These are phyloP conservation scores for Tulasnella sp. DNA, from an alignment of 768 basidiomycete genomes.

Conservation along the genomic window DNA sequence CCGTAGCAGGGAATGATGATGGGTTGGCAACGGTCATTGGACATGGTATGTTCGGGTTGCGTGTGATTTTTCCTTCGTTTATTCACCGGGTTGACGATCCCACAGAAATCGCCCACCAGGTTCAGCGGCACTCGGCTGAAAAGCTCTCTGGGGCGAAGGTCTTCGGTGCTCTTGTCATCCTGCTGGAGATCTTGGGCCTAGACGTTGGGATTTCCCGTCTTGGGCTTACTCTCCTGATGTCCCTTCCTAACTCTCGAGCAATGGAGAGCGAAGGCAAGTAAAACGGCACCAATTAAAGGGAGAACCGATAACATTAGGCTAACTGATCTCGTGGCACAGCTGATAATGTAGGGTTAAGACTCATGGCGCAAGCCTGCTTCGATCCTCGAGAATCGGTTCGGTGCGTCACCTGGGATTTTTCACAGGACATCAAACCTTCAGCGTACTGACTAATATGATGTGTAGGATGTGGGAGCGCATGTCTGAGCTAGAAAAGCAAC, in stretches of 20 bases:
- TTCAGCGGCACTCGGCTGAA: constrained; percentile 57
- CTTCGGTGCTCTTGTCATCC: constrained; percentile 40
- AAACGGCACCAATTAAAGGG: not conserved
- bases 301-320: not conserved
- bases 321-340: constrained; percentile 40
- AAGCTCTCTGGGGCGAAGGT: constrained; percentile 45
- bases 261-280: constrained; percentile 72
- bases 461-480: constrained; percentile 71
- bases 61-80: constrained; percentile 2
- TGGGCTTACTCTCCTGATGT: constrained; percentile 47
- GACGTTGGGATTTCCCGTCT: constrained; percentile 38
- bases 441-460: not conserved
- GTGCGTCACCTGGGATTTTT: constrained; percentile 42
- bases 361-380: constrained; percentile 83
- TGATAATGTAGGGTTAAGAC: constrained; percentile 75
- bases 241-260: constrained; percentile 76
- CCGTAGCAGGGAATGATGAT: constrained; percentile 68
- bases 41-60: constrained; percentile 55
- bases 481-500: constrained; percentile 48
- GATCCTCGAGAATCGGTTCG: constrained; percentile 70
- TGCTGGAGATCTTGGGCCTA: constrained; percentile 52
- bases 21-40: constrained; percentile 80
- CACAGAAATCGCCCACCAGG: constrained; percentile 31
- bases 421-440: not conserved
- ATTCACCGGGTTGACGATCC: not conserved